phyloP scores from a whole-genome alignment of 2,329 filamentous ascomycete genomes.

The Diaporthe batatas region DNA sequence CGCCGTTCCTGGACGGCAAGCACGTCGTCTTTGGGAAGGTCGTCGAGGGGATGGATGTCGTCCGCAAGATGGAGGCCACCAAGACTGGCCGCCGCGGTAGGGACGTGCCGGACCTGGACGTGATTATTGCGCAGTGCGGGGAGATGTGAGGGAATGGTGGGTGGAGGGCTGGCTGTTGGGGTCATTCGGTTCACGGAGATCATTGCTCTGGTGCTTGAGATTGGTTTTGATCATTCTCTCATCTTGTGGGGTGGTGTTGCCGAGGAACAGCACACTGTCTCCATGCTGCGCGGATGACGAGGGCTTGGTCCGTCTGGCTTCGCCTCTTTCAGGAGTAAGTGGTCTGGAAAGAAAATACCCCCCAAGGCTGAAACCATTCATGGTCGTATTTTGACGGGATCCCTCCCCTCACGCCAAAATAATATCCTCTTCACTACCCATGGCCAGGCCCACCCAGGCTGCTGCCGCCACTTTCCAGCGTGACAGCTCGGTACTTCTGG shows the following conservation, averaged over 20 bases:
- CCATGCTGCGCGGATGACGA: background rate
- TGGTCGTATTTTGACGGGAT: background rate
- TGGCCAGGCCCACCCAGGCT: background rate
- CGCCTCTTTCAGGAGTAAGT: background rate
- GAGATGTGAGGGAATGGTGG: conserved; percentile 76
- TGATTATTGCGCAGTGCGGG: conserved; percentile 87
- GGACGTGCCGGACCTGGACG: conserved; percentile 87
- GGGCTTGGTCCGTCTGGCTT: background rate
- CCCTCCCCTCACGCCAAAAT: background rate
- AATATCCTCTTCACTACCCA: background rate
- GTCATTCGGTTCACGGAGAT: no score
- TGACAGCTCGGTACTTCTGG: background rate
- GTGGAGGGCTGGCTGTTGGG: no score
- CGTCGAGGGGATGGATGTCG: conserved; percentile 88
- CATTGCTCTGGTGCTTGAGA: no score
- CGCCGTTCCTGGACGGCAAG: conserved; percentile 90
- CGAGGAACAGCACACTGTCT: no score
- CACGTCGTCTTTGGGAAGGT: conserved; percentile 97
- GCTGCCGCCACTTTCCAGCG: background rate
- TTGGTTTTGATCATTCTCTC: no score
- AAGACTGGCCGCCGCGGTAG: conserved; percentile 80
- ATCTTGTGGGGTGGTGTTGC: no score
- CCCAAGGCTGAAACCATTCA: background rate
- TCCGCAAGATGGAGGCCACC: conserved; percentile 92
- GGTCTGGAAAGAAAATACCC: background rate